A percentile compares a stretch with the other conserved stretches of the same genome.
Evolutionary conservation across 129 eudicot species (phyloP).

Genomic region (Saposhnikovia divaricata): DNA sequence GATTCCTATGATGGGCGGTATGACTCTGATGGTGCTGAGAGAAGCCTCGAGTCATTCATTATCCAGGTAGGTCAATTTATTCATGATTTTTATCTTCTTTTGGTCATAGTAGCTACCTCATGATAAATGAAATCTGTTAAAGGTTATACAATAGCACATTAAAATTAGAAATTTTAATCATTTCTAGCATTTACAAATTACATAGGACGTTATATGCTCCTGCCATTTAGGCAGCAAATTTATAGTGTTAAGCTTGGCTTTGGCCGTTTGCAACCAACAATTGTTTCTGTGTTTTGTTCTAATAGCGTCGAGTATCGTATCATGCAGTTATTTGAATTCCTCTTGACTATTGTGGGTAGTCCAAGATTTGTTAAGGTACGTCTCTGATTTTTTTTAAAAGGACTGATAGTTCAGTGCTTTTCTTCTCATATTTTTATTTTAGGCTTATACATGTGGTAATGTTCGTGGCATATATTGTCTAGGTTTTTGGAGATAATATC

Average conservation of each 20-base stretch:
- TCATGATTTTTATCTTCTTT: slow-evolving; percentile 6
- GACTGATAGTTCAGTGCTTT: slow-evolving; percentile 7
- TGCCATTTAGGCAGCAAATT: neutral
- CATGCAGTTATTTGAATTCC: slow-evolving; percentile 77
- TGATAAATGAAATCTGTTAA: neutral
- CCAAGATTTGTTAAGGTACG: slow-evolving; percentile 62
- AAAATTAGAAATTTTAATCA: neutral
- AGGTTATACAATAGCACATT: neutral
- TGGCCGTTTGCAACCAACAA: neutral
- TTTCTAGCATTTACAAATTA: neutral
- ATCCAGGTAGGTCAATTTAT: slow-evolving; percentile 51
- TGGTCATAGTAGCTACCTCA: neutral
- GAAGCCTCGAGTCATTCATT: slow-evolving; percentile 83
- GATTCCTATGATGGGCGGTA: slow-evolving; percentile 93
- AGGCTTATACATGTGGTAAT: slow-evolving; percentile 1
- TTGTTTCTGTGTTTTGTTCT: neutral
- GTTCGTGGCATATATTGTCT: neutral
- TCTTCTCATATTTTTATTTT: neutral
- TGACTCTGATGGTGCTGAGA: slow-evolving; percentile 97
- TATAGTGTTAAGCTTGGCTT: neutral
- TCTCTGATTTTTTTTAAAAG: slow-evolving; percentile 5
- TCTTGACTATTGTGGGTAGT: slow-evolving; percentile 74
- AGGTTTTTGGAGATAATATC: slow-evolving; percentile 71
- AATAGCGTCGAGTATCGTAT: neutral
- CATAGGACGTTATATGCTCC: neutral